Conservation (phyloP, 768 basidiomycete species). For the Rhodotorula kratochvilovae region DNA sequence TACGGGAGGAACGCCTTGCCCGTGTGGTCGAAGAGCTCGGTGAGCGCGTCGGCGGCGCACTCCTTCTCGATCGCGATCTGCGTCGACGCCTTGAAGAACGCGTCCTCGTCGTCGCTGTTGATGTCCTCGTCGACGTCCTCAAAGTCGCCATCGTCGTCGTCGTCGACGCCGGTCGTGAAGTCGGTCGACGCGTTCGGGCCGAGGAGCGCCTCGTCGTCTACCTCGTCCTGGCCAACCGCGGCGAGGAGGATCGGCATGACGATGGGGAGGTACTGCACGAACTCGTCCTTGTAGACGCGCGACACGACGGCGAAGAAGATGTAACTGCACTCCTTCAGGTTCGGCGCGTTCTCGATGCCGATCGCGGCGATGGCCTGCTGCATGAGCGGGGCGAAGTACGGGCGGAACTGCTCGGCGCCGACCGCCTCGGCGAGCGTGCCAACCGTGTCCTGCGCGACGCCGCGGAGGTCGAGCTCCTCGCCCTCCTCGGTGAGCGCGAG, state of each 20-base stretch:
- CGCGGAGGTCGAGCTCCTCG: constrained; percentile 88
- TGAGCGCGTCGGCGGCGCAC: constrained; percentile 93
- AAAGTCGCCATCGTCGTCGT: constrained; percentile 56
- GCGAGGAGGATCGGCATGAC: constrained; percentile 77
- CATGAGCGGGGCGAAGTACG: constrained; percentile 96
- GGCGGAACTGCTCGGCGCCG: constrained; percentile 85
- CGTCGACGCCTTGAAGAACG: constrained; percentile 61
- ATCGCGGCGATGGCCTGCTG: constrained; percentile 85
- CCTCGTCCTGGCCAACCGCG: constrained; percentile 69
- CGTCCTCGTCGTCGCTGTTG: constrained; percentile 50
- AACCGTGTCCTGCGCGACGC: constrained; percentile 97
- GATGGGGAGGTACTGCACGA: constrained; percentile 74
- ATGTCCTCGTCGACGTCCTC: constrained; percentile 50
- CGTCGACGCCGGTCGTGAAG: constrained; percentile 56
- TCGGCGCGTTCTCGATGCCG: constrained; percentile 70
- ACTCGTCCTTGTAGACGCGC: constrained; percentile 91
- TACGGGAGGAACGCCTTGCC: constrained; percentile 81
- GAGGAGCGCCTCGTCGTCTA: constrained; percentile 56
- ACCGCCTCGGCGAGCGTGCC: constrained; percentile 97
- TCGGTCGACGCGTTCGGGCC: constrained; percentile 39
- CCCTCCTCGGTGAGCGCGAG: constrained; percentile 77
- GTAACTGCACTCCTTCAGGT: constrained; percentile 91
- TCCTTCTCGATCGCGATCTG: constrained; percentile 99
- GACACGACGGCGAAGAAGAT: constrained; percentile 98
- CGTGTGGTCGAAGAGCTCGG: constrained; percentile 78